These are phyloP conservation scores for Nidularia pulvinata DNA, from an alignment of 768 basidiomycete genomes.

Conservation along the genomic window DNA sequence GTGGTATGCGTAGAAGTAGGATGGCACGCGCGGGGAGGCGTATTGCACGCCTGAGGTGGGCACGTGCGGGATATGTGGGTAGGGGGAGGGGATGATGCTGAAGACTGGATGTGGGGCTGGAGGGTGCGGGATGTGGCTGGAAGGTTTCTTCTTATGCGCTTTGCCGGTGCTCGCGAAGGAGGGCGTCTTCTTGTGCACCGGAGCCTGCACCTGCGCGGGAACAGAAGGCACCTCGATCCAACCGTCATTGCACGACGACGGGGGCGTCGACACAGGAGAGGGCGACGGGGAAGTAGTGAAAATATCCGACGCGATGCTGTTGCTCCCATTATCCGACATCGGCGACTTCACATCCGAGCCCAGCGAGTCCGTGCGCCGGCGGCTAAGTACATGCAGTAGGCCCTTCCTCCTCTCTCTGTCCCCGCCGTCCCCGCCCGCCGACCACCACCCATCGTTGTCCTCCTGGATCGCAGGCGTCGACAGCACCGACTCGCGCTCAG, in stretches of 20 bases:
- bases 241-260: slow-evolving; percentile 7
- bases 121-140: neutral
- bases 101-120: slow-evolving; percentile 2
- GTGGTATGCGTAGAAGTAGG: slow-evolving; percentile 21
- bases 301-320: neutral
- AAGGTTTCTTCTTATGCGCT: neutral
- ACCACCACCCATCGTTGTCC: slow-evolving; percentile 42
- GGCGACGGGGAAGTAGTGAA: neutral
- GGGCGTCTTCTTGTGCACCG: neutral
- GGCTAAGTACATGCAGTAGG: slow-evolving; percentile 37
- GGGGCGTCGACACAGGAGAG: neutral
- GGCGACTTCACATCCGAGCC: slow-evolving; percentile 16
- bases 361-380: slow-evolving; percentile 36
- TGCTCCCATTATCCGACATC: neutral
- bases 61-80: neutral
- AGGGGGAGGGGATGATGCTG: slow-evolving; percentile 1
- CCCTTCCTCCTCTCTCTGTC: slow-evolving; percentile 38
- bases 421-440: slow-evolving; percentile 26
- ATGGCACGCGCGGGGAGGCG: slow-evolving; percentile 8
- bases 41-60: no score
- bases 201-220: neutral
- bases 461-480: slow-evolving; percentile 33
- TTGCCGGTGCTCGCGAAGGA: neutral
- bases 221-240: slow-evolving; percentile 26
- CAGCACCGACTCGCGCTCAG: slow-evolving; percentile 22